Evolutionary conservation across 148 eudicot genomes (phyloP).

Genomic region (Heliosperma pusillum): DNA sequence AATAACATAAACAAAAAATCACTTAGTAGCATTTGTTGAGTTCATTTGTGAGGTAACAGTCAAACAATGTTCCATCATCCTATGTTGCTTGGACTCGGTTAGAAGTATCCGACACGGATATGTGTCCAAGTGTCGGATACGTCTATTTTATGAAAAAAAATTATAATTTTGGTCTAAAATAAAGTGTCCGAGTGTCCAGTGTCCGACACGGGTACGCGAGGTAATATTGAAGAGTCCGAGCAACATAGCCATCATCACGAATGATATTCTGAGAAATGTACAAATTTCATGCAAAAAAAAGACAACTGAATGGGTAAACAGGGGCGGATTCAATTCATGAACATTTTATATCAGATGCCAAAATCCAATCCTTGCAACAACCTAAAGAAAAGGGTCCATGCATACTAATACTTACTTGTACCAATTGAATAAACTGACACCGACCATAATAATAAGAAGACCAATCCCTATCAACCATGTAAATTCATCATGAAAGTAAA

Average conservation of each 20-base stretch:
- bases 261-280: neutral
- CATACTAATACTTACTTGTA: conserved; percentile 82
- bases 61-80: neutral
- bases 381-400: neutral
- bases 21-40: neutral
- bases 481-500: conserved; percentile 94
- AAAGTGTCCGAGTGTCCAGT: too few species aligned
- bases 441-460: conserved; percentile 70
- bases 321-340: neutral
- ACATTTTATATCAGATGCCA: neutral
- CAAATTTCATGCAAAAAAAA: neutral
- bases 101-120: too few species aligned
- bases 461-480: conserved; percentile 92
- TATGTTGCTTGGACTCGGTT: too few species aligned
- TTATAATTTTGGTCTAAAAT: too few species aligned
- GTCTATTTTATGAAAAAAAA: too few species aligned
- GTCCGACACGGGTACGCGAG: too few species aligned
- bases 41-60: neutral
- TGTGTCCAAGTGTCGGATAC: too few species aligned
- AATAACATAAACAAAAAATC: neutral
- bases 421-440: conserved; percentile 91
- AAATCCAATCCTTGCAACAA: neutral
- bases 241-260: neutral
- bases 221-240: too few species aligned
- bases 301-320: neutral